Percentiles rank a stretch among this genome's conserved stretches.
phyloP scores from a whole-genome alignment of 78 protist genomes.

The Dictyostelium firmibasis region DNA sequence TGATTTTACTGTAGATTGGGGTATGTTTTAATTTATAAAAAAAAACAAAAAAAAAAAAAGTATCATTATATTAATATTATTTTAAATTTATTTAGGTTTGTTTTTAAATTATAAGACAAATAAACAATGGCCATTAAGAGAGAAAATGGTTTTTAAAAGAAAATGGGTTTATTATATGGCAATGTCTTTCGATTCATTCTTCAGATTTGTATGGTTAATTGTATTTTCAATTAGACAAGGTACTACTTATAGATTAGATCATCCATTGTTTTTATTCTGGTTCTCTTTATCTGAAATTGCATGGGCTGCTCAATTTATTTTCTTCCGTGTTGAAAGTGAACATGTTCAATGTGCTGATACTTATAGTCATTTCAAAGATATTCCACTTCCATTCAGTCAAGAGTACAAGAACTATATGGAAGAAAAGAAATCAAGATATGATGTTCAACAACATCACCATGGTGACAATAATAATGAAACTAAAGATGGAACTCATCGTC shows the following conservation, averaged over 20 bases:
- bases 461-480: neutral
- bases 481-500: neutral
- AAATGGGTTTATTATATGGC: slow-evolving; percentile 56
- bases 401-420: slow-evolving; percentile 11
- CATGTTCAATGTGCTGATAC: slow-evolving; percentile 52
- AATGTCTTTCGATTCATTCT: slow-evolving; percentile 19
- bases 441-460: neutral
- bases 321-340: slow-evolving; percentile 58
- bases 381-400: slow-evolving; percentile 60
- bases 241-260: slow-evolving; percentile 13
- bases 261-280: slow-evolving; percentile 46
- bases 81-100: too few relatives aligned
- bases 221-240: slow-evolving; percentile 41
- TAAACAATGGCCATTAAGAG: slow-evolving; percentile 37
- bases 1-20: slow-evolving; percentile 71
- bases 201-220: slow-evolving; percentile 58
- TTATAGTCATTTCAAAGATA: slow-evolving; percentile 2
- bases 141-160: slow-evolving; percentile 42
- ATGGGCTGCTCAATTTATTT: slow-evolving; percentile 70
- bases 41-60: too few relatives aligned
- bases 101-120: slow-evolving; percentile 5
- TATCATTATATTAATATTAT: too few relatives aligned
- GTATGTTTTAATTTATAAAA: neutral
- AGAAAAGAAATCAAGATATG: neutral
- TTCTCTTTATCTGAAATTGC: slow-evolving; percentile 41